Conservation (phyloP, 208 protist genomes). For the Leptomonas pyrrhocoris region DNA sequence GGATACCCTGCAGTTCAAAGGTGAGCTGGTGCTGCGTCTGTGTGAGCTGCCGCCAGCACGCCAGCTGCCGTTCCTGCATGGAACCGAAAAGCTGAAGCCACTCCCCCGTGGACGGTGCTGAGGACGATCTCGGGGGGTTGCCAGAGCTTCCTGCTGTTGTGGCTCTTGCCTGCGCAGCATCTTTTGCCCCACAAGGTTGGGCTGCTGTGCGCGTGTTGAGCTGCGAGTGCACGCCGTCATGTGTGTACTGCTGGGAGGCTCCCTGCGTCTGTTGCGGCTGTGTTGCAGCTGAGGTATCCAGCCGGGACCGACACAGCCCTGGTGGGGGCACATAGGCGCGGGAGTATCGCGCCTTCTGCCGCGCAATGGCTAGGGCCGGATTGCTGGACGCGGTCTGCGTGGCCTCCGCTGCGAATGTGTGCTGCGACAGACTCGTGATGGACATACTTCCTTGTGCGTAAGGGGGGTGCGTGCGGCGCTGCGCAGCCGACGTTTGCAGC, state of each 20-base stretch:
- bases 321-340: constrained; percentile 16
- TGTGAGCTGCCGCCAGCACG: constrained; percentile 25
- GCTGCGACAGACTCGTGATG: not conserved
- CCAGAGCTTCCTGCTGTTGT: not conserved
- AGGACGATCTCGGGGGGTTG: no score
- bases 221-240: not conserved
- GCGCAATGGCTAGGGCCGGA: constrained; percentile 11
- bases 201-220: not conserved
- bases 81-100: constrained; percentile 1
- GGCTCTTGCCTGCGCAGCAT: not conserved
- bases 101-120: constrained; percentile 2
- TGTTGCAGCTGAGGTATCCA: not conserved
- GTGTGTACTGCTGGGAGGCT: not conserved
- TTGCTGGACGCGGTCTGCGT: not conserved
- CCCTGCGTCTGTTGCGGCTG: not conserved
- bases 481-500: no score
- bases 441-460: no score
- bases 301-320: constrained; percentile 9
- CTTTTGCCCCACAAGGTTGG: not conserved
- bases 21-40: constrained; percentile 17
- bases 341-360: constrained; percentile 32
- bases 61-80: constrained; percentile 31
- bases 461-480: no score
- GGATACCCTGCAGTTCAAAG: constrained; percentile 11
- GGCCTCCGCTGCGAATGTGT: not conserved